Evolutionary conservation across 768 basidiomycete species (phyloP).

Genomic region (Boletellus ananiceps): DNA sequence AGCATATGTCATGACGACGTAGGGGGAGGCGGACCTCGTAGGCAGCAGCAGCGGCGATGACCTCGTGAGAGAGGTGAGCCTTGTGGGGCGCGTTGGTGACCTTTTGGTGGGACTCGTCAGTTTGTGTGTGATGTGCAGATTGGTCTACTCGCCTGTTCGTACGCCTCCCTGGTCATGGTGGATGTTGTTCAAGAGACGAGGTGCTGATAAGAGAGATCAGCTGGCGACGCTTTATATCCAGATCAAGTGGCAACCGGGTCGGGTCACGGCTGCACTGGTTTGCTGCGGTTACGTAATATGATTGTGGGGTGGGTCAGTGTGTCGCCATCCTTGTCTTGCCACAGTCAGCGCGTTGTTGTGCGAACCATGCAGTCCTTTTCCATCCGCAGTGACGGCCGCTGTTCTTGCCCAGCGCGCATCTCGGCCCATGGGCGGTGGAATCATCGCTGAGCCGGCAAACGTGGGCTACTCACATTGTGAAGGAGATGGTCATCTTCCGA

Average conservation of each 20-base stretch:
- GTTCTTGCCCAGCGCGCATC: too few relatives aligned
- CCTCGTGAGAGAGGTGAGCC: constrained; percentile 57
- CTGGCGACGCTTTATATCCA: background rate
- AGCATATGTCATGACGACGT: background rate
- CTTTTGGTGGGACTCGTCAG: constrained; percentile 27
- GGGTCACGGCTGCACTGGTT: background rate
- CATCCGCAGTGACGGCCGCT: too few relatives aligned
- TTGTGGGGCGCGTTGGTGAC: constrained; percentile 49
- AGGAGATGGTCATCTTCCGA: too few relatives aligned
- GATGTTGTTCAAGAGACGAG: background rate
- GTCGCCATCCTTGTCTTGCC: too few relatives aligned
- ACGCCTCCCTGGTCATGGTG: constrained; percentile 17
- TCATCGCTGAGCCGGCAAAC: background rate
- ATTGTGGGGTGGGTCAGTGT: too few relatives aligned
- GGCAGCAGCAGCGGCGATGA: constrained; percentile 62
- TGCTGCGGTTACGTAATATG: background rate
- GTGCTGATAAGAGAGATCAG: too few relatives aligned
- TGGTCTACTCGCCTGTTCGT: constrained; percentile 15
- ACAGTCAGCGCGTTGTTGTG: too few relatives aligned
- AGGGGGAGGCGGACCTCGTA: constrained; percentile 44
- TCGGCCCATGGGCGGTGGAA: too few relatives aligned
- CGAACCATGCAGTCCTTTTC: too few relatives aligned
- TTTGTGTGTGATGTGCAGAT: background rate
- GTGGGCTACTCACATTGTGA: background rate
- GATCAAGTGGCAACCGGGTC: background rate